These are phyloP conservation scores for Aspergillus sp. DNA, from an alignment of 2,329 filamentous ascomycete species.

Conservation along the genomic window DNA sequence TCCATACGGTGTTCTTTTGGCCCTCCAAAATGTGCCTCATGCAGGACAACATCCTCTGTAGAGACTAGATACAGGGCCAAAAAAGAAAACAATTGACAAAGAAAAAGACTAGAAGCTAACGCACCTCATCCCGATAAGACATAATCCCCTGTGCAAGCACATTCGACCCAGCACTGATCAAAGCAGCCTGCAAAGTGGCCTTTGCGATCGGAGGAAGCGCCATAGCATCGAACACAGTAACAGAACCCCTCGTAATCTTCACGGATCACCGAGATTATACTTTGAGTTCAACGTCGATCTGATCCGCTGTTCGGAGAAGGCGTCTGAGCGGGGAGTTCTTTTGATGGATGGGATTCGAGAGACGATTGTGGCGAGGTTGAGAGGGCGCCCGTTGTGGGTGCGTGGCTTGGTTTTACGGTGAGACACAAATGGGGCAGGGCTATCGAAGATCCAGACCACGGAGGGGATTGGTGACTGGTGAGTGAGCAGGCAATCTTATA, in stretches of 20 bases:
- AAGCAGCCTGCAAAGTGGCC: slow-evolving; percentile 55
- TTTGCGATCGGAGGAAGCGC: slow-evolving; percentile 49
- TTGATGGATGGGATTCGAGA: too few relatives aligned
- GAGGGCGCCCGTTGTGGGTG: neutral
- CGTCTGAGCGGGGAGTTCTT: neutral
- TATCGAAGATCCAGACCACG: too few relatives aligned
- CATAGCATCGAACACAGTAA: slow-evolving; percentile 14
- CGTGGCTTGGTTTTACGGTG: too few relatives aligned
- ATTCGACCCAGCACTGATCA: slow-evolving; percentile 55
- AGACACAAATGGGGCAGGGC: too few relatives aligned
- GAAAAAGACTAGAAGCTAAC: neutral
- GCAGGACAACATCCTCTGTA: too few relatives aligned
- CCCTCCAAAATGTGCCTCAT: too few relatives aligned
- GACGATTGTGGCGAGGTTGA: neutral
- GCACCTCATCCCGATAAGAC: slow-evolving; percentile 48
- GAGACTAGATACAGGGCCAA: too few relatives aligned
- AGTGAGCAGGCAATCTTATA: neutral
- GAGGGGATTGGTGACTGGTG: too few relatives aligned
- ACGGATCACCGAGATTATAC: too few relatives aligned
- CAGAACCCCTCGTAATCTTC: too few relatives aligned
- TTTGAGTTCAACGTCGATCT: neutral
- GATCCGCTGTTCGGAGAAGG: neutral
- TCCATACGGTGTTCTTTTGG: too few relatives aligned
- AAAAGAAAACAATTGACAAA: neutral
- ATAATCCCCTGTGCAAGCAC: slow-evolving; percentile 56